Evolutionary conservation across 2,329 filamentous ascomycete species (phyloP), one percentile per base, ranked within the genome.

Genomic region (Chalaropsis thielavioides): DNA sequence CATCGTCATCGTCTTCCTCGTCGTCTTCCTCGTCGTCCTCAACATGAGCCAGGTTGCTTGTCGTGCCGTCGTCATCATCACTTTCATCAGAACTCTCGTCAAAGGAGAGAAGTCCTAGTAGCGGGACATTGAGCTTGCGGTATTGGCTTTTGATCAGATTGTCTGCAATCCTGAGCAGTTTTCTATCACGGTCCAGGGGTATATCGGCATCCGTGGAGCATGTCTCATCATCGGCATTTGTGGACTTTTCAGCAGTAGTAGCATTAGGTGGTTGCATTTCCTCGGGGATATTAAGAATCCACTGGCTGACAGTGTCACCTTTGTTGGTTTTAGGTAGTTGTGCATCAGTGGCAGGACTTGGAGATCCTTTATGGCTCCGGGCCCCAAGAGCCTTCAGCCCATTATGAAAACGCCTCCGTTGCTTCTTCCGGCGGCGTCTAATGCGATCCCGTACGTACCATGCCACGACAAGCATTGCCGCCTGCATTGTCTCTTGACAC

Each of bases 391-490:
- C 72, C 64, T 71, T 71, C 64, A 79, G 71, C 13, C 75, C 76
- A 8, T 72, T 71, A 63, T 73, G 73, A 69, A 80, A 80, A 19
- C 71, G 70, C 19, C 75, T 73, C 72, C 75, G 77, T 69, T 76
- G 72, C 62, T 74, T 71, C 68, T 72, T 73, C 54, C 77, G 73
- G 35, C 77, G 73, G 40, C 77, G 74, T 66, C 75, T 72, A 68
- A 79, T 77, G 40, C 77, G 76, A 68, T 79, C 78, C 54, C 78
- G 75, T 54, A 79, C 75, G 68, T 80, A 79, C 78, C 78, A 80
- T 13, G 78, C 78, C 40, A 80, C 76, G 3, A 79, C 75, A 24
- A 80, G 70, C 75, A 79, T 79, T 66, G 78, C 76, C 0, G 77
- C 77, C 68, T 78, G 77, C 72, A 76, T 78, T 73, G 77, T 77